phyloP scores from a whole-genome alignment of 2,329 filamentous ascomycete species.

The Fusarium nygamai region DNA sequence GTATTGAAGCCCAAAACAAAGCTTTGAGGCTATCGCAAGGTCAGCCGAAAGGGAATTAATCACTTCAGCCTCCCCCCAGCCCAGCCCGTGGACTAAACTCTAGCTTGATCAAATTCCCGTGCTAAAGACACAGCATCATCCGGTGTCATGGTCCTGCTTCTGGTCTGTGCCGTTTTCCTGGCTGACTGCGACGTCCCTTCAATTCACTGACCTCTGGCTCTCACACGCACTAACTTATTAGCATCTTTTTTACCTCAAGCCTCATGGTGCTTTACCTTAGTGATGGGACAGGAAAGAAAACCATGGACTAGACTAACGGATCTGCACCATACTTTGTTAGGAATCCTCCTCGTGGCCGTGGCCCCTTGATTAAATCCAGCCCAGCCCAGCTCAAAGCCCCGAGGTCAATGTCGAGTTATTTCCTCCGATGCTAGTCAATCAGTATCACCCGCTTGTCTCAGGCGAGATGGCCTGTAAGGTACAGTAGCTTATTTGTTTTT shows the following conservation, averaged over 20 bases:
- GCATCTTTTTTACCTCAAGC: neutral
- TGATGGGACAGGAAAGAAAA: neutral
- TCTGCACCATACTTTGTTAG: slow-evolving; percentile 31
- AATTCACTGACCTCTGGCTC: neutral
- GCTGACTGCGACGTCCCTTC: neutral
- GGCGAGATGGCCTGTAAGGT: slow-evolving; percentile 1
- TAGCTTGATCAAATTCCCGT: neutral
- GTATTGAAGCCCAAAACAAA: neutral
- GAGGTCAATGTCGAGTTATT: slow-evolving; percentile 1
- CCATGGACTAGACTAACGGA: slow-evolving; percentile 24
- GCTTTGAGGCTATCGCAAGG: slow-evolving; percentile 29
- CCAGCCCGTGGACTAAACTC: neutral
- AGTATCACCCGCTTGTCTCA: slow-evolving; percentile 21
- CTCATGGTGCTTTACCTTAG: neutral
- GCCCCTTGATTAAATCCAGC: slow-evolving; percentile 9
- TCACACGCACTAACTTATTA: neutral
- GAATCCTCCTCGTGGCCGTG: slow-evolving; percentile 25
- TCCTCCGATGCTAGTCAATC: slow-evolving; percentile 8
- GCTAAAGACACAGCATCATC: neutral
- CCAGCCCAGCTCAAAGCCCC: neutral
- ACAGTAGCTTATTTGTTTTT: neutral
- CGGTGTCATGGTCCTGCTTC: neutral
- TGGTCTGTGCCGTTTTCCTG: slow-evolving; percentile 15
- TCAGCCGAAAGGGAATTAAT: neutral
- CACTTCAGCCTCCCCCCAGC: slow-evolving; percentile 12